phyloP scores from a whole-genome alignment of 345 rosid genomes.

The Aegle marmelos region DNA sequence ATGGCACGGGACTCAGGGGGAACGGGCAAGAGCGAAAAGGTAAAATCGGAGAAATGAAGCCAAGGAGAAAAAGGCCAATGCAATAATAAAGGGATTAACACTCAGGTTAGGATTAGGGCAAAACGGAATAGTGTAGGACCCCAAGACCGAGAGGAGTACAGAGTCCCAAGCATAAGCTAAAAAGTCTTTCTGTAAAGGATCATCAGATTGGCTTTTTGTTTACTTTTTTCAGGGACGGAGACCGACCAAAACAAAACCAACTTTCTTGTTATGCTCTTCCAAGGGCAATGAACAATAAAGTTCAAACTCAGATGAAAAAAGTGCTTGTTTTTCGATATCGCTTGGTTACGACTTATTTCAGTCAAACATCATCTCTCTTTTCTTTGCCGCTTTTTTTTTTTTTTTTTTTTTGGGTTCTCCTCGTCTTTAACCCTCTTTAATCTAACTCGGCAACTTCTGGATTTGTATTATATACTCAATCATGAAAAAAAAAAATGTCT shows the following conservation, averaged over 20 bases:
- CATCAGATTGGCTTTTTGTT: neutral
- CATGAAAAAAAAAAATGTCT: no score
- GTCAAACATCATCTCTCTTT: neutral
- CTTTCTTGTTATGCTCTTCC: neutral
- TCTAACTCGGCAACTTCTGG: no score
- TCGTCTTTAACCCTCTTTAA: neutral
- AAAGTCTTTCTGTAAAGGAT: neutral
- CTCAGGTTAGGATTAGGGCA: neutral
- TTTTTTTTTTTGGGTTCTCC: no score
- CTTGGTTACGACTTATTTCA: neutral
- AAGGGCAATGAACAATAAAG: neutral
- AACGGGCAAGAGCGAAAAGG: neutral
- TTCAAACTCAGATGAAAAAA: neutral
- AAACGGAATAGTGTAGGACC: neutral
- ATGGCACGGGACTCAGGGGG: neutral
- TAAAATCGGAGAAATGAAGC: neutral
- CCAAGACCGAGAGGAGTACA: neutral
- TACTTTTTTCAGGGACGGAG: neutral
- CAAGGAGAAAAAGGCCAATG: conserved; percentile 26
- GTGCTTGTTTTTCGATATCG: neutral
- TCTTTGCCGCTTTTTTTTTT: no score
- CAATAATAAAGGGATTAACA: conserved; percentile 5
- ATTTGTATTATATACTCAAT: no score
- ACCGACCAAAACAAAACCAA: neutral
- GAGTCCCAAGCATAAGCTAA: neutral